Percentiles rank a stretch among this genome's conserved stretches.
Evolutionary conservation across 768 basidiomycete genomes (phyloP).

Genomic region (Leccinellum luteum): DNA sequence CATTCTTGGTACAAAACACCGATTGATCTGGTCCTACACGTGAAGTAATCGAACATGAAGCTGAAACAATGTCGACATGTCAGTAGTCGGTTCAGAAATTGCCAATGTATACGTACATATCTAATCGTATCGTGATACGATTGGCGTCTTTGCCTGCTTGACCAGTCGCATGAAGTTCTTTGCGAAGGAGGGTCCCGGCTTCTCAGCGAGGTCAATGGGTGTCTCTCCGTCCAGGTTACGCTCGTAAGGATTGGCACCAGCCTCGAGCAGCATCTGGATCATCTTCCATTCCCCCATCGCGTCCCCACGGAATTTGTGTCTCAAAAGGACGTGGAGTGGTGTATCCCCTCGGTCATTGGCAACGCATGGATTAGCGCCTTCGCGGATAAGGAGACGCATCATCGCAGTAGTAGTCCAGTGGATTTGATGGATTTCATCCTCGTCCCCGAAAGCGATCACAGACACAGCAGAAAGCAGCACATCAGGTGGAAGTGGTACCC

Average conservation of each 20-base stretch:
- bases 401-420: background rate
- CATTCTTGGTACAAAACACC: background rate
- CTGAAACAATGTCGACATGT: background rate
- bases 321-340: background rate
- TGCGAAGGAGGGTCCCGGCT: background rate
- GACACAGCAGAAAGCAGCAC: background rate
- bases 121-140: background rate
- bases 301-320: too few relatives aligned
- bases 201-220: background rate
- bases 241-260: too few relatives aligned
- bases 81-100: background rate
- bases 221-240: background rate
- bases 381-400: background rate
- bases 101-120: background rate
- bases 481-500: background rate
- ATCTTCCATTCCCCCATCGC: too few relatives aligned
- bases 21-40: background rate
- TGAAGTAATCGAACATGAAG: too few relatives aligned
- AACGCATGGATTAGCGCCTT: background rate
- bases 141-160: background rate
- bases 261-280: background rate
- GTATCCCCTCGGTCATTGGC: background rate
- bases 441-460: background rate
- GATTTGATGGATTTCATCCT: too few relatives aligned
- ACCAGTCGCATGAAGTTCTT: background rate